These are phyloP conservation scores for Trebouxia gelatinosa DNA, from an alignment of 163 green algal species.

Conservation along the genomic window DNA sequence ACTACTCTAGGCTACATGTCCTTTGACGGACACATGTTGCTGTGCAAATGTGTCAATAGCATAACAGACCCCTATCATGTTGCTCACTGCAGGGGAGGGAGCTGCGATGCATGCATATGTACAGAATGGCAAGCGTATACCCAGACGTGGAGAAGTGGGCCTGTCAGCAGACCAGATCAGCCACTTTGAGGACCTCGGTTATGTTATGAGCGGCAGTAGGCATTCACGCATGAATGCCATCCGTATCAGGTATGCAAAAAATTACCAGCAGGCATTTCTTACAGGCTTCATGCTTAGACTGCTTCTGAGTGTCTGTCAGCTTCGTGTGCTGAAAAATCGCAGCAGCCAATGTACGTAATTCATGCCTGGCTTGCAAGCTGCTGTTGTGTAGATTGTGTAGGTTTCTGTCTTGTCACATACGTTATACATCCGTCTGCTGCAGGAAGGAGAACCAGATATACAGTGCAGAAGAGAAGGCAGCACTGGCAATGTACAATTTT, in stretches of 20 bases:
- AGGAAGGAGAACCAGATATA: conserved; percentile 82
- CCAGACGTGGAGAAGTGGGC: conserved; percentile 90
- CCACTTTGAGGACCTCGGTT: conserved; percentile 90
- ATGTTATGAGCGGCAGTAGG: conserved; percentile 93
- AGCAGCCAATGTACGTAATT: not conserved
- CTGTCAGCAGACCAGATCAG: conserved; percentile 86
- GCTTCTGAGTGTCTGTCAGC: not conserved
- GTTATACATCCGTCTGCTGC: no score
- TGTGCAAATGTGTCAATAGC: no score
- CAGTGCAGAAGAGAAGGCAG: conserved; percentile 96
- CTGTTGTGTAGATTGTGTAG: no score
- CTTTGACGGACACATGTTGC: no score
- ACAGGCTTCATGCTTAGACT: not conserved
- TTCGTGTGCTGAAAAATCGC: not conserved
- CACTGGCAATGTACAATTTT: conserved; percentile 98
- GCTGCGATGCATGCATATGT: conserved; percentile 94
- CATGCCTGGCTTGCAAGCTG: not conserved
- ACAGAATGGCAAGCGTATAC: conserved; percentile 92
- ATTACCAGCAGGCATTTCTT: no score
- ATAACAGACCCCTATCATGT: no score
- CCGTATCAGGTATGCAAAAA: conserved; percentile 68
- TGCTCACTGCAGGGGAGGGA: conserved; percentile 62
- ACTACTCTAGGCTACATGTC: no score
- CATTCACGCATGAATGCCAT: conserved; percentile 98
- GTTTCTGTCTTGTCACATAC: no score